Evolutionary conservation across 768 basidiomycete genomes (phyloP).

Genomic region (Panaeolus cyanescens): DNA sequence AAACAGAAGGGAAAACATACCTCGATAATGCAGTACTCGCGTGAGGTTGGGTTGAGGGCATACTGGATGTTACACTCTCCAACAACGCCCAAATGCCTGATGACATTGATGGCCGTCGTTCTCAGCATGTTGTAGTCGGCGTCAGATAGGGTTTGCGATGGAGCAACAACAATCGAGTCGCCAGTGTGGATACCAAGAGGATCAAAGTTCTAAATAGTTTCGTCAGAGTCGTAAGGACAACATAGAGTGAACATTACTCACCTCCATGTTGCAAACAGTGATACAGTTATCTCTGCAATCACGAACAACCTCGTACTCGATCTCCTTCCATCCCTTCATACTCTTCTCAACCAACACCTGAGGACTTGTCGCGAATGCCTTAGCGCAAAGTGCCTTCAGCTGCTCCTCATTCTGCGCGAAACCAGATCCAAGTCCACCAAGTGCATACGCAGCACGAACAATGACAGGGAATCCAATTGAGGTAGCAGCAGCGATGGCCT

Average conservation of each 20-base stretch:
- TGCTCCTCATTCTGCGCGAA: slow-evolving; percentile 96
- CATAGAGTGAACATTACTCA: slow-evolving; percentile 36
- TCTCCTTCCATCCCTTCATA: slow-evolving; percentile 99
- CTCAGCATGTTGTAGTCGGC: slow-evolving; percentile 99
- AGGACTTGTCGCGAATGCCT: slow-evolving; percentile 96
- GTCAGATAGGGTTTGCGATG: slow-evolving; percentile 98
- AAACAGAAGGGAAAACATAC: slow-evolving; percentile 32
- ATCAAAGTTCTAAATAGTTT: slow-evolving; percentile 86
- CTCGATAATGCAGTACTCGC: slow-evolving; percentile 99
- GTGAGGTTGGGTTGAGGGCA: slow-evolving; percentile 91
- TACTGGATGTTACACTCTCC: slow-evolving; percentile 99
- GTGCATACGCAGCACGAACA: slow-evolving; percentile 93
- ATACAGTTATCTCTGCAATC: slow-evolving; percentile 99
- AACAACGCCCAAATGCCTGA: slow-evolving; percentile 96
- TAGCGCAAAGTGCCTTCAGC: slow-evolving; percentile 83
- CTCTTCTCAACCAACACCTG: slow-evolving; percentile 99
- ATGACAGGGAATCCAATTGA: slow-evolving; percentile 95
- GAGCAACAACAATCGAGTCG: slow-evolving; percentile 97
- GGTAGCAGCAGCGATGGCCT: slow-evolving; percentile 80
- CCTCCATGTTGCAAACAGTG: slow-evolving; percentile 99
- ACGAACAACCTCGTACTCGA: slow-evolving; percentile 98
- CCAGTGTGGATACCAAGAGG: slow-evolving; percentile 98
- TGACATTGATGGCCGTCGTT: slow-evolving; percentile 97
- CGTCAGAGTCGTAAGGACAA: not conserved
- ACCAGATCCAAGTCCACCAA: slow-evolving; percentile 93